Conservation (phyloP, 495 filamentous ascomycete genomes). For the Hyaloscypha finlandica region DNA sequence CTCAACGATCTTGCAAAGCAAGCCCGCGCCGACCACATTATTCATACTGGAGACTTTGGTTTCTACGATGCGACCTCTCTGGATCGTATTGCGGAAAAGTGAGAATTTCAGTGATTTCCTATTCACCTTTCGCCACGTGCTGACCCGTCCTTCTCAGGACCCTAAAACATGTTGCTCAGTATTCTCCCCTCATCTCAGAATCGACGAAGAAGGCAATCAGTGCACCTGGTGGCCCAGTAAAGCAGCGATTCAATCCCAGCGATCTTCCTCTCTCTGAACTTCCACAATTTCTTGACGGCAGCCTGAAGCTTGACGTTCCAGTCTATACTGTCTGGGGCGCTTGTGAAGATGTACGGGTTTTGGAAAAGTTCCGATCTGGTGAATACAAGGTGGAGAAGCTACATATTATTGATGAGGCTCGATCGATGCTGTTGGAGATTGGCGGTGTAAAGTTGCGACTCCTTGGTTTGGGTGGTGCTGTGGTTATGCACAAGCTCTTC, state of each 20-base stretch:
- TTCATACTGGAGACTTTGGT: conserved; percentile 98
- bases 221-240: conserved; percentile 65
- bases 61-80: conserved; percentile 97
- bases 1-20: conserved; percentile 94
- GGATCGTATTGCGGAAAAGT: conserved; percentile 99
- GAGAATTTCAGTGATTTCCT: conserved; percentile 37
- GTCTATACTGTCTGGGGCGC: conserved; percentile 99
- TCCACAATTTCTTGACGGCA: conserved; percentile 84
- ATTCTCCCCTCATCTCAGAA: conserved; percentile 91
- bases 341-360: conserved; percentile 95
- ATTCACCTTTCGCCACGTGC: conserved; percentile 31
- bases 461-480: conserved; percentile 90
- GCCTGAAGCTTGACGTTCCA: conserved; percentile 86
- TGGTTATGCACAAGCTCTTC: conserved; percentile 99
- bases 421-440: conserved; percentile 89
- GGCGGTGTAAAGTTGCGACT: conserved; percentile 96
- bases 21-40: conserved; percentile 91
- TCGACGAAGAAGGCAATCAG: conserved; percentile 81
- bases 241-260: conserved; percentile 73
- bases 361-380: conserved; percentile 96
- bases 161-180: conserved; percentile 96
- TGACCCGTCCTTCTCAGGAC: conserved; percentile 63
- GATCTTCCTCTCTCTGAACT: conserved; percentile 95
- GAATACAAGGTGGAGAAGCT: conserved; percentile 98
- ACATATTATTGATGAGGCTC: conserved; percentile 97